phyloP scores from a whole-genome alignment of 2,329 filamentous ascomycete species.

The Talaromyces atroroseus region DNA sequence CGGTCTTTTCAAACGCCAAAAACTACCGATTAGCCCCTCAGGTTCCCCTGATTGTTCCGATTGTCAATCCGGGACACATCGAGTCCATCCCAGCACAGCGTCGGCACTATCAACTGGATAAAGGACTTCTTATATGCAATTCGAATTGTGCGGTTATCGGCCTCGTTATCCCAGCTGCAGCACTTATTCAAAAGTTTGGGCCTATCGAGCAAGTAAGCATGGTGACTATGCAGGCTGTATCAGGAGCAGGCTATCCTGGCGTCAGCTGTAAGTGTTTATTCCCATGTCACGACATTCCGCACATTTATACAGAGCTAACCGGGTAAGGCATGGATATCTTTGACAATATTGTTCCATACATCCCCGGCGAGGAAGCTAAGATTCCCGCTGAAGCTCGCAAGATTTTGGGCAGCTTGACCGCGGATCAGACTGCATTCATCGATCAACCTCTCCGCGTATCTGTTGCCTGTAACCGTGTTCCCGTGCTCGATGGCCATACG shows the following conservation, averaged over 20 bases:
- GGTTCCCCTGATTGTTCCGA: constrained; percentile 10
- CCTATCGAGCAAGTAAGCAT: constrained; percentile 14
- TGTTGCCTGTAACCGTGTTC: constrained; percentile 16
- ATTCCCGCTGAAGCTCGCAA: constrained; percentile 15
- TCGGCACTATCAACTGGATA: neutral
- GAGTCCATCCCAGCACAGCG: constrained; percentile 8
- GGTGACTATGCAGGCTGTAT: constrained; percentile 15
- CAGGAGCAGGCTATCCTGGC: constrained; percentile 15
- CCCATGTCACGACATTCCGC: neutral
- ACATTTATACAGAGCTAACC: constrained; percentile 9
- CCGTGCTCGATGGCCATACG: constrained; percentile 15
- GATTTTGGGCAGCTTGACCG: constrained; percentile 10
- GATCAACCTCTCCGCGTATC: constrained; percentile 11
- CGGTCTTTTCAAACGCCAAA: constrained; percentile 12
- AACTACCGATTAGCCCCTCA: neutral
- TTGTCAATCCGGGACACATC: constrained; percentile 5
- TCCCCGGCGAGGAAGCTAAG: constrained; percentile 15
- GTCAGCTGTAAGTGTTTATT: constrained; percentile 10
- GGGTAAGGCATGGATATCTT: constrained; percentile 16
- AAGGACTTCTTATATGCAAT: constrained; percentile 10
- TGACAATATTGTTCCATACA: constrained; percentile 17
- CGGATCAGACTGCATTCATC: constrained; percentile 3
- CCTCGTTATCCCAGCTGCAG: neutral
- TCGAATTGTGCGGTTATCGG: constrained; percentile 11
- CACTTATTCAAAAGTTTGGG: constrained; percentile 15